Evolutionary conservation across 2,329 filamentous ascomycete genomes (phyloP), one percentile per base, ranked within the genome.

Genomic region (Fusarium albosuccineum): DNA sequence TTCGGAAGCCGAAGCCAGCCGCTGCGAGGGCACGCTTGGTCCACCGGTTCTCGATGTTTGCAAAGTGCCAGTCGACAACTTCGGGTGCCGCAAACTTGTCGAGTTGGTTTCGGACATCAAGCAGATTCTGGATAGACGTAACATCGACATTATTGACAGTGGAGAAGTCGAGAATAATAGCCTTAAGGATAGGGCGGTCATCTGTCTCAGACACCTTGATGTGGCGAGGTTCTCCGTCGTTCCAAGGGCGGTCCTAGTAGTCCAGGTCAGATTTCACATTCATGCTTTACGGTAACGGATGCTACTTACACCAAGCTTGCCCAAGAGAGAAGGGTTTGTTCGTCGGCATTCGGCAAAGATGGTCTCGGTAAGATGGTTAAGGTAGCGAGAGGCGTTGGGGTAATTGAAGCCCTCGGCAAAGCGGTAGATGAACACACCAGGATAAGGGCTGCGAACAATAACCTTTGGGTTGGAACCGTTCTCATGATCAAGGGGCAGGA

Each of bases 401-500:
- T 87, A 87, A 74, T 86, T 87, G 77, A 87, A 85, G 27, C 85
- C 82, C 65, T 86, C 83, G 2, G 80, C 80, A 66, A 87, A 86
- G 13, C 83, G 82, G 73, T 86, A 87, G 60, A 87, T 81, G 65
- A 87, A 84, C 50, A 87, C 80, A 34, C 85, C 85, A 1, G 85
- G 85, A 62, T 85, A 81, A 4, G 83, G 83, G 40, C 79, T 79
- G n/a, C 77, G 76, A 13, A 86, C 77, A 11, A 78, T 63, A 27
- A 86, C 75, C 26, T 78, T 73, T 2, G 82, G 83, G 75, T 87
- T 87, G 34, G 83, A 79, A 37, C 83, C 83, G 55, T 86, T 84
- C n/a, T 79, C 76, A 50, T 82, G 82, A 57, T 84, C 78, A 11
- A 86, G 69, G 0, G 85, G 82, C 10, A 87, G 71, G 71, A 83